Evolutionary conservation across 2,329 filamentous ascomycete species (phyloP).

Genomic region (Clarireedia homoeocarpa): DNA sequence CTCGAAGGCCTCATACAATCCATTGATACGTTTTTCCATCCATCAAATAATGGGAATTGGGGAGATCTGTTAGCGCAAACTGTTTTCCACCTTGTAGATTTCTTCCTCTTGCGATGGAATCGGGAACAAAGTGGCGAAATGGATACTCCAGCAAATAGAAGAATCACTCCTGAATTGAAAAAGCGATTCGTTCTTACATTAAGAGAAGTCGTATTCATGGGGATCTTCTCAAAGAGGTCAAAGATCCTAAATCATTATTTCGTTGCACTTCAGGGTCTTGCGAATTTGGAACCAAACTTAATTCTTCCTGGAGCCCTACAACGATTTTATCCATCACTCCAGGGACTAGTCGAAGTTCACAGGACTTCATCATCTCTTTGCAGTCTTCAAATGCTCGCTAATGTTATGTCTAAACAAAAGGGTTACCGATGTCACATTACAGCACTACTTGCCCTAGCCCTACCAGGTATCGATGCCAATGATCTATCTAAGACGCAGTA

Average conservation of each 20-base stretch:
- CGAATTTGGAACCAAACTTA: slow-evolving; percentile 83
- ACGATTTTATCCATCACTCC: slow-evolving; percentile 92
- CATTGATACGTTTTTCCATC: slow-evolving; percentile 97
- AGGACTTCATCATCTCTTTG: slow-evolving; percentile 89
- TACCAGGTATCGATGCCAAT: slow-evolving; percentile 96
- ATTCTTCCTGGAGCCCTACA: slow-evolving; percentile 91
- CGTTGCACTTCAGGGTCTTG: slow-evolving; percentile 79
- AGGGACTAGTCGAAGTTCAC: slow-evolving; percentile 94
- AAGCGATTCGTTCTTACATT: slow-evolving; percentile 82
- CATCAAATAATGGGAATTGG: slow-evolving; percentile 90
- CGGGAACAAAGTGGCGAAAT: slow-evolving; percentile 89
- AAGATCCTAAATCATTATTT: slow-evolving; percentile 89
- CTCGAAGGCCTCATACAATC: slow-evolving; percentile 90
- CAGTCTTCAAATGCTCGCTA: slow-evolving; percentile 84
- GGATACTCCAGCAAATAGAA: slow-evolving; percentile 72
- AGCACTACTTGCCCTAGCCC: slow-evolving; percentile 79
- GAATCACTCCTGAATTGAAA: slow-evolving; percentile 73
- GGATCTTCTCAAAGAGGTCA: slow-evolving; percentile 90
- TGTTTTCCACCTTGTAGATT: slow-evolving; percentile 86
- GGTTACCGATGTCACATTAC: slow-evolving; percentile 97
- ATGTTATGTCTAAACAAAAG: slow-evolving; percentile 84
- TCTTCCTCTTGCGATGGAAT: slow-evolving; percentile 97
- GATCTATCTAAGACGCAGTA: slow-evolving; percentile 95
- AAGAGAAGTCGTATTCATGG: slow-evolving; percentile 94
- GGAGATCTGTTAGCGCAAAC: slow-evolving; percentile 84